Percentiles rank a stretch among this genome's conserved stretches.
phyloP scores from a whole-genome alignment of 2,329 filamentous ascomycete species.

The Byssochlamys sp. region DNA sequence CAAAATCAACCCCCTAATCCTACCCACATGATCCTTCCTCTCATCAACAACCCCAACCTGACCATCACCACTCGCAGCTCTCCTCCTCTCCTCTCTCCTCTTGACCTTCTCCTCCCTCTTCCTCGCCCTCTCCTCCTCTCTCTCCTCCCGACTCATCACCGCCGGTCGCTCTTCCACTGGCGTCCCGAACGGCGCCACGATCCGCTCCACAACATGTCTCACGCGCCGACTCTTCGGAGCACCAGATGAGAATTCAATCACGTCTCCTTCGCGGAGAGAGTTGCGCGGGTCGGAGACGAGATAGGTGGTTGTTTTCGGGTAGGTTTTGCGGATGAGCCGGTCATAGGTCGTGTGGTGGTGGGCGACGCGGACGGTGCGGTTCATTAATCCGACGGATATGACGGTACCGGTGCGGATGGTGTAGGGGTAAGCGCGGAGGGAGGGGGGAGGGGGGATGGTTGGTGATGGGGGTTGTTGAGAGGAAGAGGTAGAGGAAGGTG shows the following conservation, averaged over 20 bases:
- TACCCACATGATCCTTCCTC: conserved; percentile 16
- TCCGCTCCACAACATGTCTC: conserved; percentile 34
- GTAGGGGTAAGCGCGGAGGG: conserved; percentile 28
- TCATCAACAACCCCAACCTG: conserved; percentile 7
- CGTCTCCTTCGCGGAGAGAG: conserved; percentile 35
- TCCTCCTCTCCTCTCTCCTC: conserved; percentile 18
- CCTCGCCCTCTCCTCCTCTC: conserved; percentile 19
- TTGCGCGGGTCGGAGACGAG: conserved; percentile 32
- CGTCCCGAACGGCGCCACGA: conserved; percentile 32
- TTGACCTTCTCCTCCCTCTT: conserved; percentile 25
- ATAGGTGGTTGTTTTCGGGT: conserved; percentile 24
- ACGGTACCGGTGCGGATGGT: conserved; percentile 30
- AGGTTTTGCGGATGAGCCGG: conserved; percentile 28
- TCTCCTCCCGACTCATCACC: conserved; percentile 26
- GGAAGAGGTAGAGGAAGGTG: conserved; percentile 8
- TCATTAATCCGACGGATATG: conserved; percentile 32
- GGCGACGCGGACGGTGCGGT: conserved; percentile 31
- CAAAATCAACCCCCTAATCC: conserved; percentile 21
- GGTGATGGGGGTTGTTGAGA: background rate
- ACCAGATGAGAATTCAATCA: conserved; percentile 36
- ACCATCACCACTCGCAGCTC: background rate
- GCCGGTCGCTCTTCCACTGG: conserved; percentile 27
- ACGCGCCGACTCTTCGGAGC: conserved; percentile 29
- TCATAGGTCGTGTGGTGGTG: conserved; percentile 28
- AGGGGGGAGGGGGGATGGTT: conserved; percentile 14